Evolutionary conservation across 768 basidiomycete species (phyloP), one percentile per base, ranked within the genome.

Genomic region (Russula olivacea): DNA sequence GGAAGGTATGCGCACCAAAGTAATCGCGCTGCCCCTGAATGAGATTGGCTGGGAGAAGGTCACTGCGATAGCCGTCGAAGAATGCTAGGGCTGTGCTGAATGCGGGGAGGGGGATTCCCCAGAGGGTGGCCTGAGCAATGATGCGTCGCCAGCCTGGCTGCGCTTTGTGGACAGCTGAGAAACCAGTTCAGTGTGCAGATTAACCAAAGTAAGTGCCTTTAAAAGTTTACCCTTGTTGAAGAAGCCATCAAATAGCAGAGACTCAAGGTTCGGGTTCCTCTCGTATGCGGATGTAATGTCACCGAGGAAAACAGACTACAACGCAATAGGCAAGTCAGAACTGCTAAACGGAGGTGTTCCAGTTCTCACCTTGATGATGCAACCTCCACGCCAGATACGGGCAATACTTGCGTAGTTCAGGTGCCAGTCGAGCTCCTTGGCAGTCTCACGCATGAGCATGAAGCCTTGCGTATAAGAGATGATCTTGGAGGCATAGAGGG

Each of bases 391-490:
- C 97, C 97, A 99, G 94, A 99, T 99, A 69, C 82, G 85, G 38
- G 97, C 97, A 72, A 99, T 98, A 65, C 94, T 95, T 70, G 94
- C 88, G 74, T 96, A 96, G 83, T 98, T 98, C 74, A 99, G 80
- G 75, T 90, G 85, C 96, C 96, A 99, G 67, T 72, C 74, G 69
- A 89, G 72, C 88, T 97, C 94, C 76, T 93, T 92, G 49, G 95
- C 97, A 55, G 94, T 95, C 77, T 98, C 90, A 68, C 97, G 83
- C 94, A 99, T 97, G 72, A 99, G 85, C 86, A 99, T 96, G 82
- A 98, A 99, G 68, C 97, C 97, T 78, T 99, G 97, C 5, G 96
- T 92, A 81, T 99, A 99, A 34, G 96, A 98, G 71, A 98, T 96
- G 76, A 99, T 94, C 83, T 99, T 99, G 70, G 95, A 97, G 55